Percentiles rank a stretch among this genome's conserved stretches.
Conservation (phyloP, 371 early-diverging fungal genomes). For the Dipsacomyces acuminosporus region DNA sequence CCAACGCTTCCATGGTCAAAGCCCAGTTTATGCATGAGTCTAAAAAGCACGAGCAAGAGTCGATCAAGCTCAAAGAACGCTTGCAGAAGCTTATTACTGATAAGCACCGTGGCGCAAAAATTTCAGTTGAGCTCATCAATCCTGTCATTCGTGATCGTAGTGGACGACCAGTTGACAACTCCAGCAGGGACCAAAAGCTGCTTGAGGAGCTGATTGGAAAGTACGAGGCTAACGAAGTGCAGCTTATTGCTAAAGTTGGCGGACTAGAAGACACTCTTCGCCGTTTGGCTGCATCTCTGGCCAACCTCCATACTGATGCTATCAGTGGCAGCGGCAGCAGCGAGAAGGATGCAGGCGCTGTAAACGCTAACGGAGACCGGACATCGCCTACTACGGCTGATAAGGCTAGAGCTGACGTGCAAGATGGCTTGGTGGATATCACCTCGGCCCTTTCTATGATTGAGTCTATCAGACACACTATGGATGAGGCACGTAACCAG, state of each 20-base stretch:
- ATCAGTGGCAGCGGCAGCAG: not conserved
- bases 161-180: conserved; percentile 14
- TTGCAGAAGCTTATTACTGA: conserved; percentile 50
- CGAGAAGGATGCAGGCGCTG: not conserved
- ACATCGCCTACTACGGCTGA: not conserved
- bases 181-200: conserved; percentile 14
- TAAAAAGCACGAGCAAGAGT: conserved; percentile 50
- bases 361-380: not conserved
- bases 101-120: conserved; percentile 42
- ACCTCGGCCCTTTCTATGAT: conserved; percentile 13
- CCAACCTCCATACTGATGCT: conserved; percentile 5
- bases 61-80: conserved; percentile 46
- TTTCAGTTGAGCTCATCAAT: conserved; percentile 42
- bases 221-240: conserved; percentile 49
- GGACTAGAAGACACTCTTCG: conserved; percentile 19
- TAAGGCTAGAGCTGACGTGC: not conserved
- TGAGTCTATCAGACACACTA: conserved; percentile 8
- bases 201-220: conserved; percentile 37
- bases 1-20: conserved; percentile 26
- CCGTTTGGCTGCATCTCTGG: conserved; percentile 8
- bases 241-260: conserved; percentile 30
- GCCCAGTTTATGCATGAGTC: conserved; percentile 49
- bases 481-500: conserved; percentile 7
- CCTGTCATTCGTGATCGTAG: conserved; percentile 25
- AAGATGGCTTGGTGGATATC: not conserved